Conservation (phyloP, 148 eudicot genomes). For the Chenopodium quinoa region DNA sequence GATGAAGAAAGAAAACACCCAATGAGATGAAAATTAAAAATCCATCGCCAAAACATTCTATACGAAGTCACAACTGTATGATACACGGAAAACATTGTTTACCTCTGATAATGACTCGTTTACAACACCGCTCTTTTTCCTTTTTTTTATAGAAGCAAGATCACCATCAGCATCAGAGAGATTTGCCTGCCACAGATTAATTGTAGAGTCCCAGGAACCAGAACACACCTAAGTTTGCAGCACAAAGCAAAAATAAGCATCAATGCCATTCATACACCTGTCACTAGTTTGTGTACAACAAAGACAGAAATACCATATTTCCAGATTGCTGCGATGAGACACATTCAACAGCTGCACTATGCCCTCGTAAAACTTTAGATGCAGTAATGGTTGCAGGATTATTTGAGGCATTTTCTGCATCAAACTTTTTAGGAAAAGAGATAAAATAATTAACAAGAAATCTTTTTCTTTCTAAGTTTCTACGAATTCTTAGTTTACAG, state of each 20-base stretch:
- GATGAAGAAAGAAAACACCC: too few species aligned
- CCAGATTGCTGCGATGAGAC: slow-evolving; percentile 71
- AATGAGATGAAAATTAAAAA: too few species aligned
- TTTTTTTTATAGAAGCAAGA: slow-evolving; percentile 68
- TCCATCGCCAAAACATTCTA: neutral
- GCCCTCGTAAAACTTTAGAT: slow-evolving; percentile 75
- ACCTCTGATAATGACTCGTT: slow-evolving; percentile 72
- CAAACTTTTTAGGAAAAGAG: slow-evolving; percentile 38
- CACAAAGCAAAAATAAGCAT: slow-evolving; percentile 13
- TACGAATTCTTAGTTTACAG: too few species aligned
- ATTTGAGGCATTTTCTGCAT: slow-evolving; percentile 40
- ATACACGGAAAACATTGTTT: neutral
- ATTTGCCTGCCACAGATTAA: slow-evolving; percentile 77
- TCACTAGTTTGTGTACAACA: neutral
- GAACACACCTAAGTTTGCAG: slow-evolving; percentile 65
- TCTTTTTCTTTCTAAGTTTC: neutral
- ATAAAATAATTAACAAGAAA: slow-evolving; percentile 6
- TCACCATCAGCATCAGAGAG: slow-evolving; percentile 49
- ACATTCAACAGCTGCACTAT: slow-evolving; percentile 73
- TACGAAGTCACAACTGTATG: neutral
- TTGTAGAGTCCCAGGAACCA: slow-evolving; percentile 90
- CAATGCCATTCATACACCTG: neutral
- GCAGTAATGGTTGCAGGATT: slow-evolving; percentile 51
- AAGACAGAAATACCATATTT: slow-evolving; percentile 52
- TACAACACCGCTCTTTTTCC: slow-evolving; percentile 51